Base-by-base conservation (phyloP, 1,284 basidiomycete species). In the Ganoderma resinaceum region DNA sequence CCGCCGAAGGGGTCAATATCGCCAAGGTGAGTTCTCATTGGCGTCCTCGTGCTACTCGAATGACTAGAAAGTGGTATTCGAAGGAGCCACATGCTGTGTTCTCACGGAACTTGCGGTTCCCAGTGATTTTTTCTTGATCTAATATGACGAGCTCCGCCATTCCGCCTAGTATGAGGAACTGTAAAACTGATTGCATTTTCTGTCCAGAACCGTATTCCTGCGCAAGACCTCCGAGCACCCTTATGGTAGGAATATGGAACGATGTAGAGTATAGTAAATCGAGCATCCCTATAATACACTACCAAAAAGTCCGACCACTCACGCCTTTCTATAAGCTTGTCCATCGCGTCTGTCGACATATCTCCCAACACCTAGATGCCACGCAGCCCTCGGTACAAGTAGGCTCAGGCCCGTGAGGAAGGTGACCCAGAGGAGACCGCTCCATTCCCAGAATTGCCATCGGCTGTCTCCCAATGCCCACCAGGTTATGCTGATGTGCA, bases 111-210 rank as follows among this genome's bases (percentile, higher is more conserved):
- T 73, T 81, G 83, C 80, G 83, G 80, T 76, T 76, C 82, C 84
- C 89, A 11, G 64, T 89, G 92, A 89, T 78, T 79, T 70, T 78
- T 84, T 84, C 92, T 94, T 94, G 92, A 94, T 94, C 92, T 94
- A 94, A 94, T 94, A 90, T 94, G 92, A 94, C 86, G 78, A 67
- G 63, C 63, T 55, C n/a, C n/a, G 23, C 12, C 37, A 11, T 40
- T 26, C 23, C 37, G 5, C 37, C 23, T 5, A 40, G 37, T 38
- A 8, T 23, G 33, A 42, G 26, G n/a, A 26, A n/a, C 7, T 35
- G 35, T 20, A 26, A 26, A 29, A 57, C 66, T 72, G 42, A 72
- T 64, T n/a, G 23, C 26, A 29, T 62, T 49, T 57, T 52, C 49
- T 38, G 26, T 52, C 23, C 63, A 70, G 62, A 35, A 31, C 43